Evolutionary conservation across 495 filamentous ascomycete genomes (phyloP).

Genomic region (Talaromyces ruber): DNA sequence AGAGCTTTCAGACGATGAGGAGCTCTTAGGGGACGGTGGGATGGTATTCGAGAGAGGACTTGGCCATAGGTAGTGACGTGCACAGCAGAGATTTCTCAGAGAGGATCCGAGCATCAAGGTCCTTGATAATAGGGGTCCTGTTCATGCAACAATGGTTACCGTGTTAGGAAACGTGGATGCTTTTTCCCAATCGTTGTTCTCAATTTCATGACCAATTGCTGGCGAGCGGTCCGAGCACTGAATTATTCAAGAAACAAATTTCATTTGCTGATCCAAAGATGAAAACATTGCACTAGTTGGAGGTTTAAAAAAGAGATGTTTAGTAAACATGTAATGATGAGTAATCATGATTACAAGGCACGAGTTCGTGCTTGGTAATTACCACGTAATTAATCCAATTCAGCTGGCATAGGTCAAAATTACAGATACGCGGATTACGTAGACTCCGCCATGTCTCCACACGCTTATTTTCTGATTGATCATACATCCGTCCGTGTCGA

Average conservation of each 20-base stretch:
- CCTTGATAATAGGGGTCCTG: background rate
- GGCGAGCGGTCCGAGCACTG: background rate
- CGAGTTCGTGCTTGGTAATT: background rate
- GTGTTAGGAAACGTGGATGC: background rate
- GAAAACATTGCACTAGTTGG: no score
- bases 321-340: background rate
- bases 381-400: background rate
- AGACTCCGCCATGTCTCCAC: background rate
- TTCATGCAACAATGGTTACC: background rate
- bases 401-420: background rate
- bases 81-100: background rate
- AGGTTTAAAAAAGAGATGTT: no score
- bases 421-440: background rate
- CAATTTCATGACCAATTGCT: background rate
- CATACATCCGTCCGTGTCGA: background rate
- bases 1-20: constrained; percentile 13
- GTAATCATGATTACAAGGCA: background rate
- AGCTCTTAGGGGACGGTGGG: background rate
- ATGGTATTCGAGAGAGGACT: background rate
- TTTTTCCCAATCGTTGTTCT: background rate
- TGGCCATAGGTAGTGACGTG: background rate
- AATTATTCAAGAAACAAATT: background rate
- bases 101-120: background rate
- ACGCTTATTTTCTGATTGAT: background rate
- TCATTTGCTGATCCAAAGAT: background rate